Conservation (phyloP, 2,329 filamentous ascomycete species). For the Ophiosphaerella herpotricha region DNA sequence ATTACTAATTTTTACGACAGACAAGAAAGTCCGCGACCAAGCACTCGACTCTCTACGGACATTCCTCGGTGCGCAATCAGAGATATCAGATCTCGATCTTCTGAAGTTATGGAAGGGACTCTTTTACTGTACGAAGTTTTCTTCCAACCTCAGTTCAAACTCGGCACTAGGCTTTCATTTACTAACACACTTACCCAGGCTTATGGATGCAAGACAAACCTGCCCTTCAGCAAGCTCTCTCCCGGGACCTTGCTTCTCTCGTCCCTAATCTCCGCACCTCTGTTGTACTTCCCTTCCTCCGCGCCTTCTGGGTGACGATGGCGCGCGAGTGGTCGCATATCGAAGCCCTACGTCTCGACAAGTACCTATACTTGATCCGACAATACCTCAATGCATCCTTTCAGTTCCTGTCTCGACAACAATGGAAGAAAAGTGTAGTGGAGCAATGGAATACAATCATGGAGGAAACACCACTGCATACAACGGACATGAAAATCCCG, state of each 20-base stretch:
- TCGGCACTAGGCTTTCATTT: background rate
- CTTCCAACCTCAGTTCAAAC: background rate
- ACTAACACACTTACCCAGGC: constrained; percentile 49
- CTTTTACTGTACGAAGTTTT: constrained; percentile 71
- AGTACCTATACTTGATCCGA: constrained; percentile 85
- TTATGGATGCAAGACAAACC: constrained; percentile 94
- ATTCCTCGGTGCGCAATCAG: constrained; percentile 69
- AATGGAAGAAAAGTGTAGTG: constrained; percentile 48
- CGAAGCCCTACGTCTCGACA: constrained; percentile 71
- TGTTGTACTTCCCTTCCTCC: constrained; percentile 50
- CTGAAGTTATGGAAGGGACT: constrained; percentile 94
- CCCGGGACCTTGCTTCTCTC: constrained; percentile 74
- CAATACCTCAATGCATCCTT: constrained; percentile 77
- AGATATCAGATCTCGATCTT: constrained; percentile 70
- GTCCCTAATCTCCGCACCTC: constrained; percentile 60
- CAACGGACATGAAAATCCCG: constrained; percentile 64
- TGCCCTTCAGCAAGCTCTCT: constrained; percentile 82
- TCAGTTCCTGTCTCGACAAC: constrained; percentile 49
- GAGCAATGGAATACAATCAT: constrained; percentile 55
- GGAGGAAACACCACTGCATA: constrained; percentile 51
- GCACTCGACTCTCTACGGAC: constrained; percentile 76
- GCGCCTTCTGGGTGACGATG: constrained; percentile 59
- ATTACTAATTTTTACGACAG: constrained; percentile 52
- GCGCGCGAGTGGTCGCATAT: constrained; percentile 57
- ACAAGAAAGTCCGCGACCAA: constrained; percentile 76